These are phyloP conservation scores for Paraphaeosphaeria sporulosa DNA, from an alignment of 2,329 filamentous ascomycete genomes.

Conservation along the genomic window DNA sequence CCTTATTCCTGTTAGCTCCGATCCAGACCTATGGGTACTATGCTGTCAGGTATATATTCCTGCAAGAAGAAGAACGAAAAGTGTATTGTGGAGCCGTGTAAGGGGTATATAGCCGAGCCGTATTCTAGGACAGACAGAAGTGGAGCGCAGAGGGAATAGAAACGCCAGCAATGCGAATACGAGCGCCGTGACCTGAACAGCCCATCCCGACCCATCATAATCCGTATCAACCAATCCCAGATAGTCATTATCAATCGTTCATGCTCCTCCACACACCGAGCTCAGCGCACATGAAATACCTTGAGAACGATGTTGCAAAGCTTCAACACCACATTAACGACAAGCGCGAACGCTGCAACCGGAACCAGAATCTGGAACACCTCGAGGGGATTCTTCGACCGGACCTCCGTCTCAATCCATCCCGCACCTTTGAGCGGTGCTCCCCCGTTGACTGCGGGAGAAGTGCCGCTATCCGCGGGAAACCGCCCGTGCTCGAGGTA, in stretches of 20 bases:
- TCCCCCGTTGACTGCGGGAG: constrained; percentile 25
- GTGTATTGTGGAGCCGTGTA: constrained; percentile 3
- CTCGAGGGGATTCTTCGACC: constrained; percentile 49
- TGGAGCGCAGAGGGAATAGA: neutral
- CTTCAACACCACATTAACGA: constrained; percentile 42
- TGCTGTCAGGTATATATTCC: neutral
- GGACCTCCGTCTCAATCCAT: constrained; percentile 58
- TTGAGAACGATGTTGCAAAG: constrained; percentile 33
- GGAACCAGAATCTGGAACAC: constrained; percentile 56
- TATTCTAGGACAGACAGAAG: neutral
- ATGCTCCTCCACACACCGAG: no score
- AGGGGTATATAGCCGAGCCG: constrained; percentile 11
- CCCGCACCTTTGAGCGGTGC: constrained; percentile 45
- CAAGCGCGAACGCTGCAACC: constrained; percentile 42
- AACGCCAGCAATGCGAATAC: constrained; percentile 10
- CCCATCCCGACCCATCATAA: neutral
- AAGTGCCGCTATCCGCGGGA: constrained; percentile 65
- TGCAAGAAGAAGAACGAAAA: neutral
- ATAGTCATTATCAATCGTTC: neutral
- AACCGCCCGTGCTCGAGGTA: constrained; percentile 80
- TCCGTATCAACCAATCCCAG: neutral
- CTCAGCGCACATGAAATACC: constrained; percentile 20
- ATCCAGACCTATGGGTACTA: no score
- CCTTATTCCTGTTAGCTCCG: neutral
- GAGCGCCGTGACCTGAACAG: neutral